Conservation (phyloP, 257 asterid genomes). For the Lithospermum erythrorhizon region DNA sequence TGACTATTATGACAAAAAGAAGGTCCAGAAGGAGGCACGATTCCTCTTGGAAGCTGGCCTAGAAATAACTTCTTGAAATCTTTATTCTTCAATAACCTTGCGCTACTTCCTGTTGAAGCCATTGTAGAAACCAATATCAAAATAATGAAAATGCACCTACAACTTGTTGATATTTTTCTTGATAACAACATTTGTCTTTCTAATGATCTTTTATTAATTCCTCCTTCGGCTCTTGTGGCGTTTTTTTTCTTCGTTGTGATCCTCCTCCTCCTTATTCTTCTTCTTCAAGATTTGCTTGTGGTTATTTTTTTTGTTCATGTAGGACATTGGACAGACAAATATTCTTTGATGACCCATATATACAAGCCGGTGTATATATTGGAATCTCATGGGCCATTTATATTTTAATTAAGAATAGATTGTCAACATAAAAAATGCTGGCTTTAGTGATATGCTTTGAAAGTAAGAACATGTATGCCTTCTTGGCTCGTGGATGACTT, state of each 20-base stretch:
- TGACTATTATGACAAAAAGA: slow-evolving; percentile 44
- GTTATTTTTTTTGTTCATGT: not conserved
- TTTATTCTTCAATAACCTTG: slow-evolving; percentile 18
- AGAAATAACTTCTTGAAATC: slow-evolving; percentile 14
- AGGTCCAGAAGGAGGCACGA: slow-evolving; percentile 61
- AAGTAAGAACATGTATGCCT: not conserved
- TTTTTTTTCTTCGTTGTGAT: not conserved
- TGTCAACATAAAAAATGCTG: not conserved
- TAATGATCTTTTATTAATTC: not conserved
- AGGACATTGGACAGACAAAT: not conserved
- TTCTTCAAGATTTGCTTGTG: not conserved
- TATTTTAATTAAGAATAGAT: not conserved
- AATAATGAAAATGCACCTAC: slow-evolving; percentile 19
- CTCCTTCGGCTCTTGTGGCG: not conserved
- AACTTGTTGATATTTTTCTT: slow-evolving; percentile 1
- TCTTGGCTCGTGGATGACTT: slow-evolving; percentile 16
- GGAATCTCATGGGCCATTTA: not conserved
- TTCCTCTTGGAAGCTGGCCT: slow-evolving; percentile 48
- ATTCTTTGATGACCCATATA: not conserved
- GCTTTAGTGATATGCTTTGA: not conserved
- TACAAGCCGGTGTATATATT: not conserved
- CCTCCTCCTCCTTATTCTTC: not conserved
- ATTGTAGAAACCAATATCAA: slow-evolving; percentile 11
- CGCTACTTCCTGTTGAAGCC: slow-evolving; percentile 16
- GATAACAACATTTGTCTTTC: not conserved